Conservation (phyloP, 805 yeast genomes). For the Millerozyma acaciae region DNA sequence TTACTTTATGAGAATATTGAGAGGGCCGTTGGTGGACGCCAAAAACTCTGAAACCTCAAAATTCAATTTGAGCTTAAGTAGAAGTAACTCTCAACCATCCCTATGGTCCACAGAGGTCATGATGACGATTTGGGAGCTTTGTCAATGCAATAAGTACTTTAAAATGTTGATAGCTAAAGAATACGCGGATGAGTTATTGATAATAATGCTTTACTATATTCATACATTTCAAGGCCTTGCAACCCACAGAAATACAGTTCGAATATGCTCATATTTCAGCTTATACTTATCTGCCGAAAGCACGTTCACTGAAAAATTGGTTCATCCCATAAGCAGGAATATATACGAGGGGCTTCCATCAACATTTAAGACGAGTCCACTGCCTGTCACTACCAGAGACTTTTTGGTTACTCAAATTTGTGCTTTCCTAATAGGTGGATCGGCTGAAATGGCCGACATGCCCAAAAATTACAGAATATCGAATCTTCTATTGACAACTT, state of each 20-base stretch:
- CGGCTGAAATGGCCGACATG: conserved; percentile 18
- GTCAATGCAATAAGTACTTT: conserved; percentile 66
- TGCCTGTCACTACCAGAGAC: conserved; percentile 57
- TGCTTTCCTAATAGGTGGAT: conserved; percentile 26
- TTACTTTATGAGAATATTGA: conserved; percentile 46
- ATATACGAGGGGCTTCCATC: conserved; percentile 52
- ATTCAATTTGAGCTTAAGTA: conserved; percentile 7
- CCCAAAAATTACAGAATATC: conserved; percentile 24
- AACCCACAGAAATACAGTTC: conserved; percentile 39
- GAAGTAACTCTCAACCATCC: conserved; percentile 21
- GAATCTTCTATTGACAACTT: conserved; percentile 35
- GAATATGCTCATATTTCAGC: conserved; percentile 49
- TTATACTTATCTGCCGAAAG: conserved; percentile 46
- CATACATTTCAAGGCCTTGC: conserved; percentile 42
- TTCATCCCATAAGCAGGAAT: conserved; percentile 42
- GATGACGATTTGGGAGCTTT: conserved; percentile 69
- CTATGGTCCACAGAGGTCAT: conserved; percentile 57
- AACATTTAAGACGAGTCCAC: conserved; percentile 41
- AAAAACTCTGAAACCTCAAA: conserved; percentile 11
- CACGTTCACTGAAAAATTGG: conserved; percentile 32
- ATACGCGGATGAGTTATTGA: conserved; percentile 50
- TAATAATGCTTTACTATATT: conserved; percentile 56
- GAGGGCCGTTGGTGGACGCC: conserved; percentile 36
- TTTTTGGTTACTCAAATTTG: conserved; percentile 54
- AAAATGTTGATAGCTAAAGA: conserved; percentile 35